Evolutionary conservation across 306 rosid species (phyloP), one percentile per base, ranked within the genome.

Genomic region (Chamaecrista fasciculata): DNA sequence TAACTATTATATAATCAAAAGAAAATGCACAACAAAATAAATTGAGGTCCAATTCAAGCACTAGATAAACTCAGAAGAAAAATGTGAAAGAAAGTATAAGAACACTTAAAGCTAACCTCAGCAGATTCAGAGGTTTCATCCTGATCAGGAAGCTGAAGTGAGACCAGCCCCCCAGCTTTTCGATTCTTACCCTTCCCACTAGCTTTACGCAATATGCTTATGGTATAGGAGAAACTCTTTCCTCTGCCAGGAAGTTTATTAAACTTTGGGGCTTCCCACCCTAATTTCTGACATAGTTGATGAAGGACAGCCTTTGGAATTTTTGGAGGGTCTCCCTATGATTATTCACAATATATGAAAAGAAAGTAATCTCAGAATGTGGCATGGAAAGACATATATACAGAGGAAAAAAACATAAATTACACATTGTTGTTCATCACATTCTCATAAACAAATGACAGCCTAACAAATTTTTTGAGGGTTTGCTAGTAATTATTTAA

Each of bases 241-340:
- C 85, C 94, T 70, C 87, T 85, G 44, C 87, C 85, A 62, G 72
- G 71, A 76, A 85, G 70, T 83, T 84, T 93, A 82, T 85, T 78
- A 63, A 86, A 93, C 65, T 86, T 93, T 60, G 98, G 98, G 58
- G 98, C 97, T 37, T 93, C 98, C 98, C 98, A 93, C 53, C 94
- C 98, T 77, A 88, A 91, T 80, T 81, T 93, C 78, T 88, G 96
- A 76, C 98, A 93, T 60, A 93, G 80, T 66, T 93, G 98, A 83
- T 93, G 97, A 83, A 90, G 96, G 79, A 88, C 71, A 39, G 96
- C 96, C 87, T 93, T 93, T 66, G 98, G 98, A 73, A 90, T 87
- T 78, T 90, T 93, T 78, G 56, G 85, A 43, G 96, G 85, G 75
- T 88, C 98, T 26, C 96, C 98, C 96, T 91, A 67, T 52, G 43